phyloP scores from a whole-genome alignment of 192 early-diverging fungal species.

The Mortierella antarctica region DNA sequence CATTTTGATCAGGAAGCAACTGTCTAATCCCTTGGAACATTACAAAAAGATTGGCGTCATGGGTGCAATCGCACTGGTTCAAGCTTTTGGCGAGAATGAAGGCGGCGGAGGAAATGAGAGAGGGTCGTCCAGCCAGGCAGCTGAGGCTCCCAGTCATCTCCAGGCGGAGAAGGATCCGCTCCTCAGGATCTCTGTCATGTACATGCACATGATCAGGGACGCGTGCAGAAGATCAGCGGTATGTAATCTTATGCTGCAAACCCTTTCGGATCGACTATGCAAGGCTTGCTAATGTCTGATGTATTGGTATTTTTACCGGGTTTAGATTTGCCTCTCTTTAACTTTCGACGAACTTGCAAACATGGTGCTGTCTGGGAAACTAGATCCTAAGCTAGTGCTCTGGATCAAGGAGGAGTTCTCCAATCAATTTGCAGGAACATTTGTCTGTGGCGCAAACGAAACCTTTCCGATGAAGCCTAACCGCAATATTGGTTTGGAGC shows the following conservation, averaged over 20 bases:
- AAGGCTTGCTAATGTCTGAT: slow-evolving; percentile 33
- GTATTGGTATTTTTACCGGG: slow-evolving; percentile 22
- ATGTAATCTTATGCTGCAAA: background rate
- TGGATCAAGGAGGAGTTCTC: slow-evolving; percentile 79
- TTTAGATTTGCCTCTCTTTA: slow-evolving; percentile 74
- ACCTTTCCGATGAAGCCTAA: slow-evolving; percentile 19
- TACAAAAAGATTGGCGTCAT: slow-evolving; percentile 82
- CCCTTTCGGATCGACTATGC: background rate
- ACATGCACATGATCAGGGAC: slow-evolving; percentile 66
- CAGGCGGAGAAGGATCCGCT: slow-evolving; percentile 46
- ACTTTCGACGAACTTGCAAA: slow-evolving; percentile 79
- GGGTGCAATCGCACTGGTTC: slow-evolving; percentile 72
- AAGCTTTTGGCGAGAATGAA: slow-evolving; percentile 64
- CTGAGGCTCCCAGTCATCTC: slow-evolving; percentile 8
- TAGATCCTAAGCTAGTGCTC: slow-evolving; percentile 65
- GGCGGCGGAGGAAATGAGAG: background rate
- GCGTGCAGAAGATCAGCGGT: slow-evolving; percentile 57
- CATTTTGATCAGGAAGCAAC: slow-evolving; percentile 80
- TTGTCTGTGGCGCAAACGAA: slow-evolving; percentile 59
- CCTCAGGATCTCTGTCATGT: slow-evolving; percentile 63
- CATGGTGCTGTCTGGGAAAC: slow-evolving; percentile 61
- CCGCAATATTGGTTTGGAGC: slow-evolving; percentile 38
- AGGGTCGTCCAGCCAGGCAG: slow-evolving; percentile 52
- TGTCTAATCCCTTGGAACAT: slow-evolving; percentile 70
- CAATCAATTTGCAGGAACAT: slow-evolving; percentile 67